These are phyloP conservation scores for Ganoderma leucocontextum DNA, from an alignment of 1,284 basidiomycete species.

Conservation along the genomic window DNA sequence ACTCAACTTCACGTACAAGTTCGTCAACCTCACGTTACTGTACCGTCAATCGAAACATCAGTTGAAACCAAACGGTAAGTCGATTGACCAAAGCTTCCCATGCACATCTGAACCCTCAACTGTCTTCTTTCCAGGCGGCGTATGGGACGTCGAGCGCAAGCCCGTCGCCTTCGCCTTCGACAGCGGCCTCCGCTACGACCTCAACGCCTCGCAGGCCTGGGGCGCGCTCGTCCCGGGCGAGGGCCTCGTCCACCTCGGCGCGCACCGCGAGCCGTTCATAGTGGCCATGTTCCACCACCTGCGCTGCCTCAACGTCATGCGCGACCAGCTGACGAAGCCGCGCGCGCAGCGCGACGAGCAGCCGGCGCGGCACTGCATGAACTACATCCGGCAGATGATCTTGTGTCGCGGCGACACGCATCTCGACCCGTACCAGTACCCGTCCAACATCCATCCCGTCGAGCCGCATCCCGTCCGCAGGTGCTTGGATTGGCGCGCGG, in stretches of 20 bases:
- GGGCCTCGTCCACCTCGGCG: conserved; percentile 32
- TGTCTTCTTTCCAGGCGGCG: conserved; percentile 15
- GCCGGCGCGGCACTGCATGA: conserved; percentile 36
- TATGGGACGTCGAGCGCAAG: conserved; percentile 30
- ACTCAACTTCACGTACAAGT: conserved; percentile 27
- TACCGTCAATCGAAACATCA: conserved; percentile 8
- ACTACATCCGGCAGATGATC: conserved; percentile 36
- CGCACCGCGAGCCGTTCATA: conserved; percentile 30
- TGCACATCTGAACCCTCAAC: not conserved
- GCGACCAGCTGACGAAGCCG: conserved; percentile 31
- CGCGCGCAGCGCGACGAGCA: conserved; percentile 25
- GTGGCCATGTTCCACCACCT: conserved; percentile 37
- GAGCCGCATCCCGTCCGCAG: conserved; percentile 31
- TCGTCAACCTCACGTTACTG: conserved; percentile 17
- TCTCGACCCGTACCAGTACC: conserved; percentile 37
- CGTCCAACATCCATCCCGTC: conserved; percentile 31
- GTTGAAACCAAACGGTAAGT: conserved; percentile 19
- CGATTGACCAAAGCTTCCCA: not conserved
- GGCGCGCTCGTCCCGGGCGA: conserved; percentile 31
- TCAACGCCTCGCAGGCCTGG: conserved; percentile 32
- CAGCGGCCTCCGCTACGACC: conserved; percentile 28
- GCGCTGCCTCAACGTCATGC: conserved; percentile 36
- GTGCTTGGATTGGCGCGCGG: conserved; percentile 36
- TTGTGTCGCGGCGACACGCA: conserved; percentile 35
- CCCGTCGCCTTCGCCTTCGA: conserved; percentile 33